These are phyloP conservation scores for Xylariales sp. DNA, from an alignment of 2,329 filamentous ascomycete genomes.

Conservation along the genomic window DNA sequence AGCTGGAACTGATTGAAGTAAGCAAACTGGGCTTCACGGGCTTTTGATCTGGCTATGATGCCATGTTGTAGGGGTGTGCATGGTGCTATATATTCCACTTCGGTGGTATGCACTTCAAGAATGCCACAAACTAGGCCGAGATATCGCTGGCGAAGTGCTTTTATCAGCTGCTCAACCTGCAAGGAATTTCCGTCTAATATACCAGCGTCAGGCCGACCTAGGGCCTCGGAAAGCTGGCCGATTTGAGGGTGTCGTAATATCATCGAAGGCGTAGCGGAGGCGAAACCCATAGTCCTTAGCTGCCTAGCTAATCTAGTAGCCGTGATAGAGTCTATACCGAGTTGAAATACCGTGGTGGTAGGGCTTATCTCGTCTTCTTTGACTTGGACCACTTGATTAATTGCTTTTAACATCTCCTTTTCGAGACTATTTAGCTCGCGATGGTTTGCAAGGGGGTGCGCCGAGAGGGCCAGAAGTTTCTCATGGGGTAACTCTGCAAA, in stretches of 20 bases:
- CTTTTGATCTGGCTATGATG: constrained; percentile 78
- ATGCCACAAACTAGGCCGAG: constrained; percentile 62
- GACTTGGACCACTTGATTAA: constrained; percentile 65
- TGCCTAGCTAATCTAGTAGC: constrained; percentile 75
- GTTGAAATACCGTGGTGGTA: constrained; percentile 80
- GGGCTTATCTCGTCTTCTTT: constrained; percentile 58
- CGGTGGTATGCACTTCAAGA: constrained; percentile 61
- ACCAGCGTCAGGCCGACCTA: constrained; percentile 45
- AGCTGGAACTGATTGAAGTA: constrained; percentile 86
- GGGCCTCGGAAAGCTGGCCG: constrained; percentile 56
- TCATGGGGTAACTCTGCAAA: constrained; percentile 72
- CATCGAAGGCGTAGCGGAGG: constrained; percentile 69
- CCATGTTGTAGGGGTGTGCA: constrained; percentile 90
- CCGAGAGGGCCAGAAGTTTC: constrained; percentile 68
- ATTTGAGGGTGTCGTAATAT: constrained; percentile 73
- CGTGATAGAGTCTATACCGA: constrained; percentile 90
- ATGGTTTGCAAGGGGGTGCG: constrained; percentile 42
- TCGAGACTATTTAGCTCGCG: constrained; percentile 53
- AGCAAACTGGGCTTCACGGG: constrained; percentile 61
- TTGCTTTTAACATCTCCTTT: constrained; percentile 60
- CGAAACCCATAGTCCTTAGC: constrained; percentile 72
- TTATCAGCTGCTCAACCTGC: constrained; percentile 69
- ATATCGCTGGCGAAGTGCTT: constrained; percentile 73
- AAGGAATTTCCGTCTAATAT: constrained; percentile 48
- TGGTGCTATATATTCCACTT: constrained; percentile 80